These are phyloP conservation scores for Mortierella sp. DNA, from an alignment of 371 early-diverging fungal species.

Conservation along the genomic window DNA sequence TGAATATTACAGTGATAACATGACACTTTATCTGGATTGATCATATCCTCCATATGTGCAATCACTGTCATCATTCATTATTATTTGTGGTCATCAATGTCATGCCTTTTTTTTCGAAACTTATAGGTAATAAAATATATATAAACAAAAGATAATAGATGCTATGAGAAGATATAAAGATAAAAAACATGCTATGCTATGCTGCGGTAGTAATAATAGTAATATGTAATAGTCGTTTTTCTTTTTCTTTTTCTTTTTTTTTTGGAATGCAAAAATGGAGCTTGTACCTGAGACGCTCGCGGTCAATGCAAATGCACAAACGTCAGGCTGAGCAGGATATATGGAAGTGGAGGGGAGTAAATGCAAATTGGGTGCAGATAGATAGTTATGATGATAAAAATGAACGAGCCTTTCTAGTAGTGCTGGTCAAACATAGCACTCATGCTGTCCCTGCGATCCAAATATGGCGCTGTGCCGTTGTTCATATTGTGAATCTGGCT, in stretches of 20 bases:
- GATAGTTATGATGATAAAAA: not conserved
- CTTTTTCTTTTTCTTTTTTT: conserved; percentile 3
- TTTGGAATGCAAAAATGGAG: conserved; percentile 8
- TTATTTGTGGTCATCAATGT: not conserved
- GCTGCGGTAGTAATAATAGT: conserved; percentile 5
- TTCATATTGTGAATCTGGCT: conserved; percentile 50
- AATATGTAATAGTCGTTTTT: not conserved
- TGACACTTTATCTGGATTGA: no score
- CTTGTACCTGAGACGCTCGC: not conserved
- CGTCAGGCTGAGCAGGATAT: conserved; percentile 2
- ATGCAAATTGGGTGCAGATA: conserved; percentile 1
- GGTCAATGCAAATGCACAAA: conserved; percentile 7
- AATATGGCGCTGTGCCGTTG: conserved; percentile 16
- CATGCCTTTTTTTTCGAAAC: conserved; percentile 1
- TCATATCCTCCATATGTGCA: not conserved
- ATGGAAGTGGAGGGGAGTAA: not conserved
- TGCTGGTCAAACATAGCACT: conserved; percentile 54
- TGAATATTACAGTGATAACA: no score
- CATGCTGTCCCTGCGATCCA: conserved; percentile 58
- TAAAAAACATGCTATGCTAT: conserved; percentile 21
- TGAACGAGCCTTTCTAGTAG: conserved; percentile 10
- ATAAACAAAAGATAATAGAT: conserved; percentile 9
- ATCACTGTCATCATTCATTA: not conserved
- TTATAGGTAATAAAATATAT: not conserved
- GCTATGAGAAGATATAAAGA: not conserved